Evolutionary conservation across 306 rosid genomes (phyloP).

Genomic region (Gastrolobium bilobum): DNA sequence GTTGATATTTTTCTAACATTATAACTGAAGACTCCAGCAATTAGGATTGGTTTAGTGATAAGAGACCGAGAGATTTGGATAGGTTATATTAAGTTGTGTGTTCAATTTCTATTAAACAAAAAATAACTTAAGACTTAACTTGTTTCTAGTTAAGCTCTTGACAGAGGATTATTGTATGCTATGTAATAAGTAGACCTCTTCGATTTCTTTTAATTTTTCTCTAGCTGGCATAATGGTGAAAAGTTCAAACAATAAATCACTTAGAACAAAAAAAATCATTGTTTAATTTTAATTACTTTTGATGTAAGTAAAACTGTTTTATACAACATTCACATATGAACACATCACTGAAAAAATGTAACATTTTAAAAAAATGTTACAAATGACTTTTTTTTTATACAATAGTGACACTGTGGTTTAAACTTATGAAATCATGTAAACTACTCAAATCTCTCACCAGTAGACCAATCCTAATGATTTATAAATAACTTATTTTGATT

Average conservation of each 20-base stretch:
- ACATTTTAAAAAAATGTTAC: too few relatives aligned
- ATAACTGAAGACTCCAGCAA: neutral
- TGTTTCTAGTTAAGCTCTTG: neutral
- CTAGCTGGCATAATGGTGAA: neutral
- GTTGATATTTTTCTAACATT: neutral
- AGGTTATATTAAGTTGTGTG: too few relatives aligned
- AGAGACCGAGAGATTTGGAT: too few relatives aligned
- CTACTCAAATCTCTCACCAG: too few relatives aligned
- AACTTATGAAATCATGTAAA: too few relatives aligned
- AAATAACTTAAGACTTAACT: neutral
- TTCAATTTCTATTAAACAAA: too few relatives aligned
- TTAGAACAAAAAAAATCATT: neutral
- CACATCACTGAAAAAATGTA: neutral
- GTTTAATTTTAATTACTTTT: neutral
- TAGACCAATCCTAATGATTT: too few relatives aligned
- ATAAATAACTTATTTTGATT: too few relatives aligned
- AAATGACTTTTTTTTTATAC: too few relatives aligned
- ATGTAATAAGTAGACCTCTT: neutral
- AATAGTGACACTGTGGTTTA: too few relatives aligned
- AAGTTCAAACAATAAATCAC: neutral
- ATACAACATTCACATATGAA: neutral
- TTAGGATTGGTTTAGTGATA: too few relatives aligned
- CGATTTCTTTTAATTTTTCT: neutral
- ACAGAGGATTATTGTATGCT: neutral
- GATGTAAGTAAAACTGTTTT: neutral